Evolutionary conservation across 305 asterid genomes (phyloP).

Genomic region (Andrographis paniculata): DNA sequence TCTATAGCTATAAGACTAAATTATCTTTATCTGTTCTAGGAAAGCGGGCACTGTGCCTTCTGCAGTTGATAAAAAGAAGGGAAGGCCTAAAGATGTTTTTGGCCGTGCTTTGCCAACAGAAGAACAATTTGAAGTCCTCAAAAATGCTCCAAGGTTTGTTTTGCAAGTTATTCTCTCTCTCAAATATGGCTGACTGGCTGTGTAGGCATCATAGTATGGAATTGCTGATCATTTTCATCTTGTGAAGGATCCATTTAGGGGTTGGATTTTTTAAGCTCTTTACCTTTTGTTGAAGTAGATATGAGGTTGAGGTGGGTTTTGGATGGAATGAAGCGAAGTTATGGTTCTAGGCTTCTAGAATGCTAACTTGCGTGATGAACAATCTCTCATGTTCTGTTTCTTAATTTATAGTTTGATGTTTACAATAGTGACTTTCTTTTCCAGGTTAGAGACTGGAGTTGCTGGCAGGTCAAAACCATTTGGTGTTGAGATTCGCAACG

Average conservation of each 20-base stretch:
- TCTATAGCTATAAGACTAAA: slow-evolving; percentile 18
- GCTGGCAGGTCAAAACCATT: slow-evolving; percentile 86
- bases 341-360: too few species aligned
- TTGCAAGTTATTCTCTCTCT: slow-evolving; percentile 6
- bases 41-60: slow-evolving; percentile 31
- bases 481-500: slow-evolving; percentile 96
- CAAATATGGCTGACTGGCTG: neutral
- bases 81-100: slow-evolving; percentile 75
- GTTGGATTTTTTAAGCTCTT: neutral
- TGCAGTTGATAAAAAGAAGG: slow-evolving; percentile 60
- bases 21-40: slow-evolving; percentile 34
- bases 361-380: too few species aligned
- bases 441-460: slow-evolving; percentile 92
- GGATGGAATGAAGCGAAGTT: too few species aligned
- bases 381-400: too few species aligned
- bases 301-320: too few species aligned
- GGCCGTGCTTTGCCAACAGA: slow-evolving; percentile 93
- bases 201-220: neutral
- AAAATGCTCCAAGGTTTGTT: slow-evolving; percentile 86
- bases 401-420: too few species aligned
- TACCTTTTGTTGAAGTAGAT: neutral
- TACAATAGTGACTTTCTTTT: slow-evolving; percentile 14
- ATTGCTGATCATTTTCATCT: neutral
- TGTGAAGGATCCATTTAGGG: neutral
- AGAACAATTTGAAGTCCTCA: slow-evolving; percentile 92